Conservation (phyloP, 306 rosid species). For the Quercus parvula region DNA sequence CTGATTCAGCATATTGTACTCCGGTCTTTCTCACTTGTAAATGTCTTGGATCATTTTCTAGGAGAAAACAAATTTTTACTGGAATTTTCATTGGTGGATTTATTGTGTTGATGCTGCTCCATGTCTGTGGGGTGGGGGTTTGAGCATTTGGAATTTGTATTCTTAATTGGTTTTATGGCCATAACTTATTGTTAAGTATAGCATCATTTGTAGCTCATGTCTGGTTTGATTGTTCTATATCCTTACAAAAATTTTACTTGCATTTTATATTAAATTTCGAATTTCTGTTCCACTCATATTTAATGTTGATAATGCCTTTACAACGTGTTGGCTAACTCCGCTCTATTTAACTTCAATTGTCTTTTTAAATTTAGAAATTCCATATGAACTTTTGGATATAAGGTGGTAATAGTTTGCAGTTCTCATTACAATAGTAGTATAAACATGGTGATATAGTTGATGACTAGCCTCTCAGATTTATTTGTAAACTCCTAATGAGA, state of each 20-base stretch:
- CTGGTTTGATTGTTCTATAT: not conserved
- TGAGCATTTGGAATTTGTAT: not conserved
- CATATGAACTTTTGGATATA: not conserved
- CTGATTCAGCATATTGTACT: not conserved
- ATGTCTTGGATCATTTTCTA: not conserved
- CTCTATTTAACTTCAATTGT: too few species aligned
- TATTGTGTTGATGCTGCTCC: not conserved
- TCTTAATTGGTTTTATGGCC: not conserved
- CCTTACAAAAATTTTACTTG: not conserved
- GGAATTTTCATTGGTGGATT: not conserved
- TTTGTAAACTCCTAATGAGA: not conserved
- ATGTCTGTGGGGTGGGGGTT: not conserved
- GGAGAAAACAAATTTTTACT: not conserved
- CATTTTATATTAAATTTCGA: not conserved
- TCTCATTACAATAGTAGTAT: not conserved
- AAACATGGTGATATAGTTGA: not conserved
- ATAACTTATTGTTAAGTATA: not conserved
- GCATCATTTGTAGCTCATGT: not conserved
- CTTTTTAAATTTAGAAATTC: not conserved
- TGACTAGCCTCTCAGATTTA: not conserved
- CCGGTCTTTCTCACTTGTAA: not conserved
- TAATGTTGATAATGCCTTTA: too few species aligned
- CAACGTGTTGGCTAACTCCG: too few species aligned
- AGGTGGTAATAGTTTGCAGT: not conserved
- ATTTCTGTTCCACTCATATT: not conserved